phyloP scores from a whole-genome alignment of 202 grass and related monocot species.

The Zoysia matrella region DNA sequence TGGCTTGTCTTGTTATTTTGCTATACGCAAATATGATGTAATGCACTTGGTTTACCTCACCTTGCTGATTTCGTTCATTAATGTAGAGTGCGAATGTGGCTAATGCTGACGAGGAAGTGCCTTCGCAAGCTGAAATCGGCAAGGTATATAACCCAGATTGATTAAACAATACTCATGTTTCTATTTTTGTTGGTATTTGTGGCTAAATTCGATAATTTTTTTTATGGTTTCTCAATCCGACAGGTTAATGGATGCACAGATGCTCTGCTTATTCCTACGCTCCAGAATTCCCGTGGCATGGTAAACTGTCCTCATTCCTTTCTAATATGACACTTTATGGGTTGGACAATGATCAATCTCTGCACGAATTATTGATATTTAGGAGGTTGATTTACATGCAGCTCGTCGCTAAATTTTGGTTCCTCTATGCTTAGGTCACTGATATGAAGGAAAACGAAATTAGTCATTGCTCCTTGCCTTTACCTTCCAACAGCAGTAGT shows the following conservation, averaged over 20 bases:
- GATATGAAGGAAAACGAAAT: slow-evolving; percentile 15
- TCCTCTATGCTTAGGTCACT: slow-evolving; percentile 12
- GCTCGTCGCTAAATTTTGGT: neutral
- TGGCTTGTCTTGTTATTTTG: neutral
- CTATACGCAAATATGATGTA: neutral
- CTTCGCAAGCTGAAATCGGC: neutral
- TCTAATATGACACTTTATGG: neutral
- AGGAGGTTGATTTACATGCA: neutral
- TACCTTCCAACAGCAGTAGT: neutral
- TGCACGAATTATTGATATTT: neutral
- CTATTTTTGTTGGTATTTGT: neutral
- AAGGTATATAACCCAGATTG: neutral
- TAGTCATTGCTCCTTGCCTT: neutral
- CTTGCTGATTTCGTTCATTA: neutral
- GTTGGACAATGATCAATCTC: neutral
- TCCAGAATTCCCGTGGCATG: neutral
- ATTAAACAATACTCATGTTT: neutral
- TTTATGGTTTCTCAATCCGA: neutral
- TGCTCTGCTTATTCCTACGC: neutral
- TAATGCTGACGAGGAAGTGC: neutral
- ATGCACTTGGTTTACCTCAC: neutral
- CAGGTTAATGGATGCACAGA: neutral
- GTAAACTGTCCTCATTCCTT: neutral
- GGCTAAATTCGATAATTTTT: neutral
- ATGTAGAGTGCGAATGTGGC: neutral